phyloP scores from a whole-genome alignment of 2,329 filamentous ascomycete species.

The Westerdykella aurantiaca region DNA sequence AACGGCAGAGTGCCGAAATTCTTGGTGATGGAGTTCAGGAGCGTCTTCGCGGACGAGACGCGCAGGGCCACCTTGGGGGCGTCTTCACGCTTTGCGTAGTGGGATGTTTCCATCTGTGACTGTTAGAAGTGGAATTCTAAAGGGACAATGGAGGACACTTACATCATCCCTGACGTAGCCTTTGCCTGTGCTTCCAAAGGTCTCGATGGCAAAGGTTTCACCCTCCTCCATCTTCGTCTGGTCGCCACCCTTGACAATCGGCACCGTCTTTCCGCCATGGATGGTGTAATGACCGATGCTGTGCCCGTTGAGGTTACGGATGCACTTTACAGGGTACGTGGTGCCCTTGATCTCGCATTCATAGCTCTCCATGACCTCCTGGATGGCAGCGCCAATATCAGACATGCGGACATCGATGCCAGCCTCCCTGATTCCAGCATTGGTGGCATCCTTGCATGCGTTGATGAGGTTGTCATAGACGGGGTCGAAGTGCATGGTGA shows the following conservation, averaged over 20 bases:
- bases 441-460: slow-evolving; percentile 63
- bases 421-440: slow-evolving; percentile 76
- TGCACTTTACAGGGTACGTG: slow-evolving; percentile 74
- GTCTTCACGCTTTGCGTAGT: slow-evolving; percentile 73
- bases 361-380: slow-evolving; percentile 91
- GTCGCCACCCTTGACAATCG: slow-evolving; percentile 83
- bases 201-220: slow-evolving; percentile 92
- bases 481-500: slow-evolving; percentile 63
- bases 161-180: slow-evolving; percentile 83
- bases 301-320: slow-evolving; percentile 83
- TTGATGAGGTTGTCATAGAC: slow-evolving; percentile 62
- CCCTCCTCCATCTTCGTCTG: slow-evolving; percentile 97
- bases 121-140: neutral
- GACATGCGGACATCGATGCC: slow-evolving; percentile 87
- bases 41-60: slow-evolving; percentile 73
- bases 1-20: slow-evolving; percentile 93
- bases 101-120: slow-evolving; percentile 66
- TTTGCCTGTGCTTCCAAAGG: slow-evolving; percentile 88
- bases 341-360: slow-evolving; percentile 77
- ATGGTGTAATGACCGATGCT: slow-evolving; percentile 86
- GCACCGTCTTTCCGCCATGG: slow-evolving; percentile 87
- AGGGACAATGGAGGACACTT: slow-evolving; percentile 7
- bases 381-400: slow-evolving; percentile 76
- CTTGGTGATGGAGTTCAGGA: slow-evolving; percentile 87
- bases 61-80: slow-evolving; percentile 70